A percentile compares a stretch with the other conserved stretches of the same genome.
phyloP scores from a whole-genome alignment of 2,329 filamentous ascomycete species.

The Canariomyces notabilis region DNA sequence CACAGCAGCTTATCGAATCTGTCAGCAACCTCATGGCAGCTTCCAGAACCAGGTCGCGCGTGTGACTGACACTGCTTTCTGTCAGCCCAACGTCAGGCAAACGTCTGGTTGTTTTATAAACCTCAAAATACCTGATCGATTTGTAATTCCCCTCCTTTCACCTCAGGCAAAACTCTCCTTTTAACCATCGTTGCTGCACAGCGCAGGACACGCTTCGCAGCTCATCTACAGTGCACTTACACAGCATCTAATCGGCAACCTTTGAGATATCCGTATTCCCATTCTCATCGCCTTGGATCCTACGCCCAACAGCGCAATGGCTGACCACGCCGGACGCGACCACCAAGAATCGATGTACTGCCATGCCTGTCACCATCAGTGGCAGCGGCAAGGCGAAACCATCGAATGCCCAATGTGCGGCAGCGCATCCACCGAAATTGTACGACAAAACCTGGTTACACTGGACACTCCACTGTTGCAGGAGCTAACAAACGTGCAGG shows the following conservation, averaged over 20 bases:
- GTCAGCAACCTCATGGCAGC: constrained; percentile 1
- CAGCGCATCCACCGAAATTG: constrained; percentile 20
- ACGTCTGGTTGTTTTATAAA: background rate
- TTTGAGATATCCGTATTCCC: background rate
- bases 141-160: background rate
- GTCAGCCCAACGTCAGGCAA: background rate
- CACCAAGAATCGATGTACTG: constrained; percentile 18
- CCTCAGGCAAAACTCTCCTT: background rate
- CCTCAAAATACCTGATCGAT: background rate
- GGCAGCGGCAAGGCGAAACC: constrained; percentile 15
- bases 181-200: background rate
- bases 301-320: constrained; percentile 2
- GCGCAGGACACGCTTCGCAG: constrained; percentile 1
- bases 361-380: constrained; percentile 21
- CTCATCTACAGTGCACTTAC: constrained; percentile 1
- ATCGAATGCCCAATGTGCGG: constrained; percentile 21
- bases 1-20: background rate
- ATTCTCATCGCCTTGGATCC: background rate
- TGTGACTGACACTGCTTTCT: background rate
- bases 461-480: background rate
- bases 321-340: constrained; percentile 3
- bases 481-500: constrained; percentile 12
- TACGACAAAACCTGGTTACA: constrained; percentile 7
- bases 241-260: background rate
- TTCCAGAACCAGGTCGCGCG: background rate